Evolutionary conservation across 2,329 filamentous ascomycete species (phyloP).

Genomic region (Verticillium klebahnii): DNA sequence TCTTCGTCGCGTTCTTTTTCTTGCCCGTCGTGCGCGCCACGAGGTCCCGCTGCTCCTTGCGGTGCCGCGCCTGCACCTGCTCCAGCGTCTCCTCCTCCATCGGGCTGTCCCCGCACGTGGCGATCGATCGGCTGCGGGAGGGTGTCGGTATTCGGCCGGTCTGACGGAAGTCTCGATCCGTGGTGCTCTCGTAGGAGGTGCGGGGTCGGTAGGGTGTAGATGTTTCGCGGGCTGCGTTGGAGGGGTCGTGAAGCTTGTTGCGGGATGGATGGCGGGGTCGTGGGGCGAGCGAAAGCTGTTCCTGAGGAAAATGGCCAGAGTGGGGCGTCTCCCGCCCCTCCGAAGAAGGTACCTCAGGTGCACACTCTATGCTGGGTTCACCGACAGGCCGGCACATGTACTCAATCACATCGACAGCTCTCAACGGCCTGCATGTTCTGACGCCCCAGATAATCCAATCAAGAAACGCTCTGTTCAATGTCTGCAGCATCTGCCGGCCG

Average conservation of each 20-base stretch:
- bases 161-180: too few relatives aligned
- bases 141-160: not conserved
- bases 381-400: too few relatives aligned
- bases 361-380: too few relatives aligned
- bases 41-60: constrained; percentile 83
- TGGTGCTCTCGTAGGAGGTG: too few relatives aligned
- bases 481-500: not conserved
- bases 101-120: constrained; percentile 6
- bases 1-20: constrained; percentile 95
- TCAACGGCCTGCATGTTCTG: too few relatives aligned
- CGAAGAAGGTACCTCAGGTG: not conserved
- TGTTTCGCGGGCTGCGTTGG: not conserved
- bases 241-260: not conserved
- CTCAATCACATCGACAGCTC: too few relatives aligned
- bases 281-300: not conserved
- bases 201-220: too few relatives aligned
- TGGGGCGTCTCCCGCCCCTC: not conserved
- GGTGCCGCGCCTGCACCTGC: constrained; percentile 72
- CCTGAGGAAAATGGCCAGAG: not conserved
- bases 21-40: constrained; percentile 85
- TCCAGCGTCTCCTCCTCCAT: constrained; percentile 56
- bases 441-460: too few relatives aligned
- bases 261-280: not conserved
- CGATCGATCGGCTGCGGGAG: too few relatives aligned
- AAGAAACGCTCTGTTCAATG: too few relatives aligned